Base-by-base conservation (phyloP, 2,329 filamentous ascomycete genomes). In the Cytospora piceicola region DNA sequence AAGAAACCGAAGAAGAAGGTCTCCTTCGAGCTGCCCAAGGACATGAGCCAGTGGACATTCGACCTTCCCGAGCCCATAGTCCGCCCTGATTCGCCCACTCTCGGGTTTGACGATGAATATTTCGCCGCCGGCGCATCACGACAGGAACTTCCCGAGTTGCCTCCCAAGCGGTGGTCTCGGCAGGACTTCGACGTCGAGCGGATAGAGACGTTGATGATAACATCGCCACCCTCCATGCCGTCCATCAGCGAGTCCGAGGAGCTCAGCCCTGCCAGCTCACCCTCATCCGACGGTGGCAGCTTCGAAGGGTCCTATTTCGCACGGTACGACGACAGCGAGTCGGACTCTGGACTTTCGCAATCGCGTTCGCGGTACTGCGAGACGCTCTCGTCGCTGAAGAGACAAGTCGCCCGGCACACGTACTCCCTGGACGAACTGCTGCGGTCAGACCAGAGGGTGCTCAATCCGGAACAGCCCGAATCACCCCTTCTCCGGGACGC, bases 21-120 rank as follows among this genome's bases (percentile, higher is more conserved):
- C 0, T 81, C 79, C 1, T 81, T 81, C 68, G 80, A 77, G 17
- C 70, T 77, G 7, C 72, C 74, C 20, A 80, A 80, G 71, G 69
- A 73, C 15, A 68, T 72, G 20, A 46, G 32, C 69, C 65, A 42
- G 58, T 70, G 27, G 69, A 71, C 74, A 46, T 81, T 79, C 64
- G 72, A 69, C 42, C 74, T 75, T 20, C 75, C 76, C 20, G 77
- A 84, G 70, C 82, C 83, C 24, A 75, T 81, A 36, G 79, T 86
- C 67, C 83, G 85, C 11, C 85, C 85, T 0, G 85, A 88, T 70
- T 88, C 85, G 4, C 85, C 85, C 1, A 88, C 85, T 0, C 80
- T 88, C 7, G 85, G 85, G 14, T 81, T 85, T 64, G 82, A 84
- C 60, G 81, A 82, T 69, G 76, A 75, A 55, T 75, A 79, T 65